Base-by-base conservation (phyloP, 768 basidiomycete genomes). In the Scleroderma bovista region DNA sequence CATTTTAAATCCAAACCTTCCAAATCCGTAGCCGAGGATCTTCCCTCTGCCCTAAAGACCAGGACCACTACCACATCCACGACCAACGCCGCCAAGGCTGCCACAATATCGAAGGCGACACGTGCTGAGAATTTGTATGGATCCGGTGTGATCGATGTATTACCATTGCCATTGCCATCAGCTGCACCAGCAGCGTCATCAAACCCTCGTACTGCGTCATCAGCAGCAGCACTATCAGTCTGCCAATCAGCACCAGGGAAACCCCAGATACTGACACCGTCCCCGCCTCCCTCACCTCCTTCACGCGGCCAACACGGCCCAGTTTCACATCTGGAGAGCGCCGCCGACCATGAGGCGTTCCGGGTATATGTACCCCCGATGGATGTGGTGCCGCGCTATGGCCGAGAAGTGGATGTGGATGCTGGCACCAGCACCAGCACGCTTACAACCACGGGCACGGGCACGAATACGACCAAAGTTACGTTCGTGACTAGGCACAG, bases 311-410 rank as follows among this genome's bases (percentile, higher is more conserved):
- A 5, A n/a, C 26, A 29, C 26, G 26, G 4, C 9, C 26, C 26
- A 29, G 47, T 43, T 33, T n/a, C 41, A 46, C 24, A 11, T 19
- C 33, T 31, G n/a, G 15, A 49, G 8, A 29, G 26, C 26, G 26
- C n/a, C 24, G 16, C 26, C 11, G 36, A 47, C 31, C 41, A 49
- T 31, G 48, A 48, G 22, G 67, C 65, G 29, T 59, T 80, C 36
- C 76, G 75, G 42, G 40, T 78, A 53, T 79, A 78, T 36, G 76
- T 80, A 57, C 66, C 80, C 56, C 81, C 80, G 6, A 77, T 78
- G 52, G 52, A 55, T 47, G 69, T 68, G 61, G 52, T 53, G 39
- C 56, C 47, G 24, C 46, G 11, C 48, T 26, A 47, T 4, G 33
- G 29, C 34, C 39, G 36, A 29, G 26, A 9, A 29, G 26, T 29